Evolutionary conservation across 2,329 filamentous ascomycete species (phyloP).

Genomic region (Sporothrix inflata): DNA sequence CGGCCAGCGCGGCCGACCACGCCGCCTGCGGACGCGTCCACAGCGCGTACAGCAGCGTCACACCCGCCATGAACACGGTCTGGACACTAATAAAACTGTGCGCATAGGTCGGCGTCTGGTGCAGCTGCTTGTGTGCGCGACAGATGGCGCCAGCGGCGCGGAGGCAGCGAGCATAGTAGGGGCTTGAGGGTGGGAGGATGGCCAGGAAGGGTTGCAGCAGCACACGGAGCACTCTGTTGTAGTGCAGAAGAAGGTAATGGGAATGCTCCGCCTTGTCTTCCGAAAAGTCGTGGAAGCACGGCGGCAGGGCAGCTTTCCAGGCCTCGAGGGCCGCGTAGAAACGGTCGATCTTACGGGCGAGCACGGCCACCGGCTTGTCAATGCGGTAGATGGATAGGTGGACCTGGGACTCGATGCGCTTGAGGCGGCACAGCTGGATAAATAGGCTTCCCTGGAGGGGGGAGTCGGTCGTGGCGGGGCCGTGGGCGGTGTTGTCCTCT

Average conservation of each 20-base stretch:
- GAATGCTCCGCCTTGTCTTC: slow-evolving; percentile 36
- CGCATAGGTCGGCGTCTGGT: slow-evolving; percentile 46
- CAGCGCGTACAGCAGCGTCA: slow-evolving; percentile 45
- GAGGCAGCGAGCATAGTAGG: slow-evolving; percentile 50
- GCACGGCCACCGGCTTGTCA: slow-evolving; percentile 48
- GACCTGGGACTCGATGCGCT: slow-evolving; percentile 52
- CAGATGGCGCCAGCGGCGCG: slow-evolving; percentile 47
- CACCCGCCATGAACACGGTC: slow-evolving; percentile 48
- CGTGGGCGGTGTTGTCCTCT: slow-evolving; percentile 37
- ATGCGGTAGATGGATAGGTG: slow-evolving; percentile 56
- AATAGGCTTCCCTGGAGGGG: slow-evolving; percentile 47
- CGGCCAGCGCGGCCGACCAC: slow-evolving; percentile 52
- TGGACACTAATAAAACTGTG: slow-evolving; percentile 50
- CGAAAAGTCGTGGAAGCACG: background rate
- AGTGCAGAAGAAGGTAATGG: slow-evolving; percentile 52
- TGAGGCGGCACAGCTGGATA: slow-evolving; percentile 46
- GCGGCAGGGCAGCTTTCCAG: slow-evolving; percentile 40
- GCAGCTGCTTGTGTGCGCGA: slow-evolving; percentile 48
- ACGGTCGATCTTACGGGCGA: slow-evolving; percentile 52
- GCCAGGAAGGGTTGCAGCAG: slow-evolving; percentile 56
- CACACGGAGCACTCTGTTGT: slow-evolving; percentile 53
- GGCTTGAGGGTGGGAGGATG: slow-evolving; percentile 50
- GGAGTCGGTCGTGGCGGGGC: slow-evolving; percentile 24
- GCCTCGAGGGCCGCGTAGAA: slow-evolving; percentile 51
- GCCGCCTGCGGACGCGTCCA: slow-evolving; percentile 43